These are phyloP conservation scores for Guadua angustifolia DNA, from an alignment of 176 grass and related monocot genomes.

Conservation along the genomic window DNA sequence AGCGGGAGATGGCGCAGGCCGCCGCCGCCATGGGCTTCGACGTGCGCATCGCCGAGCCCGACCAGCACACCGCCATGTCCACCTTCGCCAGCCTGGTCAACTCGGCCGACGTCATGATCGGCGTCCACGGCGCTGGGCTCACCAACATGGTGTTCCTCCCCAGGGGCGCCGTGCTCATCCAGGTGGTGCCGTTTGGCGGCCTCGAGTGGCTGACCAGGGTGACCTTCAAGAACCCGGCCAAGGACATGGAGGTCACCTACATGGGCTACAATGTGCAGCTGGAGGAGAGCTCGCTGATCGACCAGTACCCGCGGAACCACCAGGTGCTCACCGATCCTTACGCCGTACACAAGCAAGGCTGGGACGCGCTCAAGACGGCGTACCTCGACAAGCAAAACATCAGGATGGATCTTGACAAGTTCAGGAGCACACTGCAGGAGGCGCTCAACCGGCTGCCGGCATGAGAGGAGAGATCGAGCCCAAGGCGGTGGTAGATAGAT, in stretches of 20 bases:
- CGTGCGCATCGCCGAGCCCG: constrained; percentile 66
- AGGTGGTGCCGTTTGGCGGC: constrained; percentile 81
- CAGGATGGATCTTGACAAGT: constrained; percentile 60
- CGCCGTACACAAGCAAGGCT: constrained; percentile 79
- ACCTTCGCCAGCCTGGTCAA: constrained; percentile 68
- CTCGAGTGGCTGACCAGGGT: constrained; percentile 80
- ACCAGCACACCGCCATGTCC: constrained; percentile 65
- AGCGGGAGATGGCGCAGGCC: constrained; percentile 52
- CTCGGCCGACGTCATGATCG: constrained; percentile 71
- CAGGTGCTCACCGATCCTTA: constrained; percentile 75
- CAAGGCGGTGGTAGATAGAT: constrained; percentile 36
- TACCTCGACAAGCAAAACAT: constrained; percentile 97
- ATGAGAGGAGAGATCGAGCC: not conserved
- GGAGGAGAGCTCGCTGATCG: constrained; percentile 80
- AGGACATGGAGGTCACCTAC: constrained; percentile 87
- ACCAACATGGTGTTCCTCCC: constrained; percentile 99
- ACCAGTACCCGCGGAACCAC: constrained; percentile 83
- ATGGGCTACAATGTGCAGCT: constrained; percentile 82
- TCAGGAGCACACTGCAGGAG: constrained; percentile 55
- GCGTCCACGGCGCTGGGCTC: constrained; percentile 77
- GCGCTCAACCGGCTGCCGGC: constrained; percentile 57
- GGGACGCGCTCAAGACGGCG: constrained; percentile 75
- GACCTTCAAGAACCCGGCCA: constrained; percentile 74
- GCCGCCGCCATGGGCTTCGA: constrained; percentile 54
- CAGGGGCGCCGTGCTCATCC: constrained; percentile 65